phyloP scores from a whole-genome alignment of 2,329 filamentous ascomycete species.

The Phaeoacremonium minimum region DNA sequence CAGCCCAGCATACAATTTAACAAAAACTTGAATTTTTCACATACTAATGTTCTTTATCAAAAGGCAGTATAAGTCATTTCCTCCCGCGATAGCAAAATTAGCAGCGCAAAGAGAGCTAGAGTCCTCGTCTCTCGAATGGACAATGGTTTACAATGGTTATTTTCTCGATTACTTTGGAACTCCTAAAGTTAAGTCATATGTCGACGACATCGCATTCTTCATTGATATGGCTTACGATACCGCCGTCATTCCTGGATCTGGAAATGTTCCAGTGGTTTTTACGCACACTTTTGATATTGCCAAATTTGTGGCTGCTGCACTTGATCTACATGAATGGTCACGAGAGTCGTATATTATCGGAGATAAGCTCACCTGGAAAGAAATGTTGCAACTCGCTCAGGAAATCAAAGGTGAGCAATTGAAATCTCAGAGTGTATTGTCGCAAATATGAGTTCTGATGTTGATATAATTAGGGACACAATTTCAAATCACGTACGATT shows the following conservation, averaged over 20 bases:
- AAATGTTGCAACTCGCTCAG: constrained; percentile 37
- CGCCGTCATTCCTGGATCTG: constrained; percentile 44
- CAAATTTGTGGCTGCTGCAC: constrained; percentile 32
- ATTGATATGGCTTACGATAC: constrained; percentile 36
- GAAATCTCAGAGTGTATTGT: too few species aligned
- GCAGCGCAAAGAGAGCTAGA: too few species aligned
- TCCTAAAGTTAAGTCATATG: constrained; percentile 28
- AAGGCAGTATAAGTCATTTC: too few species aligned
- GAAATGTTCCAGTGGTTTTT: constrained; percentile 35
- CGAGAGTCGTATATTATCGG: constrained; percentile 27
- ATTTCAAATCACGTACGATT: background rate
- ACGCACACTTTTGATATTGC: constrained; percentile 46
- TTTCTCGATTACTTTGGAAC: constrained; percentile 42
- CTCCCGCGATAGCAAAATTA: too few species aligned
- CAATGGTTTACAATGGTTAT: constrained; percentile 31
- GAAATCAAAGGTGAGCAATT: constrained; percentile 15
- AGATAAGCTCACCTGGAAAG: constrained; percentile 36
- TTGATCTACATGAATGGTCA: constrained; percentile 40
- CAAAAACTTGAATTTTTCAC: too few species aligned
- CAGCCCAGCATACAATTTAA: too few species aligned
- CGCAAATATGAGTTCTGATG: too few species aligned
- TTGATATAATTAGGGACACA: background rate
- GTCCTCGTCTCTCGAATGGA: constrained; percentile 22
- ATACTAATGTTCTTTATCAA: too few species aligned
- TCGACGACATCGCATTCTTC: constrained; percentile 31